Conservation (phyloP, 2,329 filamentous ascomycete genomes). For the Diaporthe nobilis region DNA sequence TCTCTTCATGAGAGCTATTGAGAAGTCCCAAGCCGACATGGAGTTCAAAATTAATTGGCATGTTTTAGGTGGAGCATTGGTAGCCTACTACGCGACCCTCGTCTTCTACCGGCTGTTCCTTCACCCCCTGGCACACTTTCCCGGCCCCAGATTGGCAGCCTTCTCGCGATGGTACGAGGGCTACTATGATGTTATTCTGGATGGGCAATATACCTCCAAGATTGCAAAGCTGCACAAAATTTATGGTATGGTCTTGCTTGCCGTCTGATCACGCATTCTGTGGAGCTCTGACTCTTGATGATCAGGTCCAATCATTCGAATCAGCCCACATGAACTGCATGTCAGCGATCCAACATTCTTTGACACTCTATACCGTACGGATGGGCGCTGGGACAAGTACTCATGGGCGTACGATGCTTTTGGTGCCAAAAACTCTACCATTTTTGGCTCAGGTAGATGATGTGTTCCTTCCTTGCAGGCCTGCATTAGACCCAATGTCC, state of each 20-base stretch:
- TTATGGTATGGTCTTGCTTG: conserved; percentile 51
- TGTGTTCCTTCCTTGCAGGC: neutral
- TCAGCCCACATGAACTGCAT: conserved; percentile 43
- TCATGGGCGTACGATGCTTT: conserved; percentile 32
- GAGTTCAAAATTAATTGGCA: neutral
- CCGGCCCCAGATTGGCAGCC: conserved; percentile 56
- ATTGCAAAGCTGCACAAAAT: conserved; percentile 57
- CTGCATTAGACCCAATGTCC: neutral
- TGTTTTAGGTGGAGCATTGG: neutral
- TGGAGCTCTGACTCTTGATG: neutral
- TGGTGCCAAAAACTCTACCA: conserved; percentile 8
- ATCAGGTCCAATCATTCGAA: conserved; percentile 42
- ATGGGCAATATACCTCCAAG: conserved; percentile 59
- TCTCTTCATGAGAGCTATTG: neutral
- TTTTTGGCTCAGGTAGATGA: conserved; percentile 28
- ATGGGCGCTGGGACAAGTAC: conserved; percentile 39
- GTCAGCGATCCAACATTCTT: conserved; percentile 41
- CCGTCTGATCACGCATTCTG: too few relatives aligned
- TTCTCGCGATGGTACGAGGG: conserved; percentile 57
- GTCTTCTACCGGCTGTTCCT: conserved; percentile 50
- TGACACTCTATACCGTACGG: conserved; percentile 39
- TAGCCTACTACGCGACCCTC: neutral
- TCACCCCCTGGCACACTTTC: conserved; percentile 56
- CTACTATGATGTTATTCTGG: conserved; percentile 59
- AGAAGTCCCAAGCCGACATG: neutral